Conservation (phyloP, 2,329 filamentous ascomycete species). For the Ophiostoma sp. region DNA sequence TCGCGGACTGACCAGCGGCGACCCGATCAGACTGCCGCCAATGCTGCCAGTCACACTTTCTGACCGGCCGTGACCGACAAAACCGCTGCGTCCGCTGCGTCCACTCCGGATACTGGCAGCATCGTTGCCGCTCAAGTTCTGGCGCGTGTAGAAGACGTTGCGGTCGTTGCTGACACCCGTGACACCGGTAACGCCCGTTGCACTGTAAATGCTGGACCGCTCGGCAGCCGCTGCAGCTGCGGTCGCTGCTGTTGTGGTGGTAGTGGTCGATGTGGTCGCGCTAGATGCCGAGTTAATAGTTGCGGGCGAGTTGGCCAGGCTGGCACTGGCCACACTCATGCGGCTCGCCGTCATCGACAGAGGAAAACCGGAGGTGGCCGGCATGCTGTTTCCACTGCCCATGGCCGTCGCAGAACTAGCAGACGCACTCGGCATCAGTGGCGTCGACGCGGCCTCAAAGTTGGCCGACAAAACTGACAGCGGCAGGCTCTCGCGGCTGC, state of each 20-base stretch:
- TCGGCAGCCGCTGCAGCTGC: constrained; percentile 42
- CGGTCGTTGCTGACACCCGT: constrained; percentile 33
- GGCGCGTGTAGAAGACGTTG: constrained; percentile 67
- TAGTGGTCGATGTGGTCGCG: background rate
- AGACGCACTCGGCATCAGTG: constrained; percentile 53
- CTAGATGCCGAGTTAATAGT: constrained; percentile 32
- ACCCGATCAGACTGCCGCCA: constrained; percentile 53
- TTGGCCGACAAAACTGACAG: constrained; percentile 72
- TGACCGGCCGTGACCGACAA: constrained; percentile 69
- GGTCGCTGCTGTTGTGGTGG: constrained; percentile 27
- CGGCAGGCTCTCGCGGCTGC: constrained; percentile 72
- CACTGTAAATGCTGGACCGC: constrained; percentile 76
- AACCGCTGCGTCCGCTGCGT: constrained; percentile 74
- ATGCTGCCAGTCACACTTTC: constrained; percentile 80
- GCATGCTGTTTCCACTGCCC: constrained; percentile 31
- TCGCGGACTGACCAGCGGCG: constrained; percentile 50
- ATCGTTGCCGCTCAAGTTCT: constrained; percentile 40
- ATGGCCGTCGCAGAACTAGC: constrained; percentile 44
- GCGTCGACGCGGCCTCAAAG: constrained; percentile 43
- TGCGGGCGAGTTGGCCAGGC: constrained; percentile 29
- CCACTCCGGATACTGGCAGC: constrained; percentile 75
- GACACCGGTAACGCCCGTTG: constrained; percentile 59
- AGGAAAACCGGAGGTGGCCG: constrained; percentile 40
- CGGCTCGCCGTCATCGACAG: constrained; percentile 47
- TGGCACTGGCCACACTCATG: constrained; percentile 29